Base-by-base conservation (phyloP, 2,329 filamentous ascomycete species). In the Aquanectria penicillioides region DNA sequence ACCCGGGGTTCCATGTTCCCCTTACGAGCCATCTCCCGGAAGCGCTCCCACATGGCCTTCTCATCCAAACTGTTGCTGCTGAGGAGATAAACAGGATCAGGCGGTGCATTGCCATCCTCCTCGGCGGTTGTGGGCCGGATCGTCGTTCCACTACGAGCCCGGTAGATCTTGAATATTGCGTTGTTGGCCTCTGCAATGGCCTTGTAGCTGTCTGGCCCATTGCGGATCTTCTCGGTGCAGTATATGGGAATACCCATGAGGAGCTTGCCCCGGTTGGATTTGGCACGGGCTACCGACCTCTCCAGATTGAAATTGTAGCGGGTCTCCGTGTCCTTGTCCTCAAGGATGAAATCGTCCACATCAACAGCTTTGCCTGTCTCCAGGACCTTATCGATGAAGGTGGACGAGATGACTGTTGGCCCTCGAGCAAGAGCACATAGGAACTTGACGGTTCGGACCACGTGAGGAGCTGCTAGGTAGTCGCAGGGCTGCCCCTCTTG, bases 361-460 rank as follows among this genome's bases (percentile, higher is more conserved):
- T 88, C 78, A 1, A 90, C 86, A 8, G 91, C 73, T 69, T 87
- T 81, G 62, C 90, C 86, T 26, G 86, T 81, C 40, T 91, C 86
- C 10, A 98, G 81, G 41, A 90, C 92, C 20, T 86, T 82, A 54
- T 94, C 91, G 56, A 99, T 86, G 74, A 93, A 99, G 8, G 86
- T 83, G 1, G 89, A 90, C 40, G 88, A 88, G 51, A 98, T 84
- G 37, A 98, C 86, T 2, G 86, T 83, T 0, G 93, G 92, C 0
- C 91, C 93, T 58, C 87, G 88, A 15, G 95, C 93, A 23, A 99
- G 80, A 11, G 93, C 93, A 61, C 89, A 90, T 46, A 98, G 88
- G 72, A 99, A 99, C 72, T 99, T 99, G 73, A 92, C 88, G 0
- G 95, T 99, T 31, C 95, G 90, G 28, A 97, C 86, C 61, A 98